A percentile compares a stretch with the other conserved stretches of the same genome.
phyloP scores from a whole-genome alignment of 23 red algal species.

The Gracilaria caudata region DNA sequence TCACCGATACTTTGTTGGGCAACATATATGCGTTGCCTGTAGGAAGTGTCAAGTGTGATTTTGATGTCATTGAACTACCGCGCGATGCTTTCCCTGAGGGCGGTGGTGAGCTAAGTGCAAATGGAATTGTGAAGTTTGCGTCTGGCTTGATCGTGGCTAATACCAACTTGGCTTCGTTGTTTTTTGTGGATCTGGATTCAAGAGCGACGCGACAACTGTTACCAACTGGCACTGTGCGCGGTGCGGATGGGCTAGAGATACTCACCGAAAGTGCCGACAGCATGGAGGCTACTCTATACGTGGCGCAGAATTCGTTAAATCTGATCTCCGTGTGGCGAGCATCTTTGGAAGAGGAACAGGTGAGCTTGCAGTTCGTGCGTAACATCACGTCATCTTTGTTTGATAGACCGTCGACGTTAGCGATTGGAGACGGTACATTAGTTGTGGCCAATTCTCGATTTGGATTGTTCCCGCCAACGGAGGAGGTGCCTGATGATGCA shows the following conservation, averaged over 20 bases:
- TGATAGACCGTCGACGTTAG: conserved; percentile 21
- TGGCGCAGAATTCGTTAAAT: conserved; percentile 14
- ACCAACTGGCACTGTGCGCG: neutral
- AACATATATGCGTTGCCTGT: conserved; percentile 27
- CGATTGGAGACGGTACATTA: neutral
- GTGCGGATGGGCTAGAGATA: conserved; percentile 38
- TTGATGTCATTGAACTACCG: neutral
- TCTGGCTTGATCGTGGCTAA: conserved; percentile 39
- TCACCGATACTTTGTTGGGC: conserved; percentile 23
- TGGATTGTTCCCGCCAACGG: neutral
- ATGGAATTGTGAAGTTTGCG: conserved; percentile 26
- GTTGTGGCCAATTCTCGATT: conserved; percentile 34
- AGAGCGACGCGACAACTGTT: neutral
- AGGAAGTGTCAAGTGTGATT: neutral
- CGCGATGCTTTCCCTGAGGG: neutral
- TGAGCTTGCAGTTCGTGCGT: neutral
- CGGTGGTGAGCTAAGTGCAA: neutral
- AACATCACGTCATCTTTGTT: conserved; percentile 35
- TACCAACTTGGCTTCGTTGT: neutral
- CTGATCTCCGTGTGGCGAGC: conserved; percentile 17
- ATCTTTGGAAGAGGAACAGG: neutral
- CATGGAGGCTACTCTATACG: neutral
- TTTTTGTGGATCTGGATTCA: conserved; percentile 24
- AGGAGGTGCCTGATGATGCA: neutral
- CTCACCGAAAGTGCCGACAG: neutral